Percentiles rank a stretch among this genome's conserved stretches.
Evolutionary conservation across 495 filamentous ascomycete genomes (phyloP).

Genomic region (Xylaria cubensis): DNA sequence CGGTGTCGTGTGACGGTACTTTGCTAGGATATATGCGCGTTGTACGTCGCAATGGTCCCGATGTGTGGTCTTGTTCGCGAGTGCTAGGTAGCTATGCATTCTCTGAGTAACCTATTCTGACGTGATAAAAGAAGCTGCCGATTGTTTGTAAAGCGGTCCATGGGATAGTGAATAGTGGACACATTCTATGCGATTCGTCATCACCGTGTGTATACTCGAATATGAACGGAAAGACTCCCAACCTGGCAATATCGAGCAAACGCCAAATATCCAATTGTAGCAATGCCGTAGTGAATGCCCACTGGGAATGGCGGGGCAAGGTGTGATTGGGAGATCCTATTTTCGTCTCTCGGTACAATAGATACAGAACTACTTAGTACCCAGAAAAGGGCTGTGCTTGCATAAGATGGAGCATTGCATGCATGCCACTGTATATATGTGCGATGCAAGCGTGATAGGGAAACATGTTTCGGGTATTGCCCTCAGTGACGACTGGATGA

Average conservation of each 20-base stretch:
- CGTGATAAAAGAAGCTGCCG: background rate
- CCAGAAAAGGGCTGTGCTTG: conserved; percentile 1
- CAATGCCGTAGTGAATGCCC: background rate
- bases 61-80: background rate
- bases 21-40: background rate
- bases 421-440: background rate
- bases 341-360: background rate
- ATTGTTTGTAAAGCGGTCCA: background rate
- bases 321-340: background rate
- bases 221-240: background rate
- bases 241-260: background rate
- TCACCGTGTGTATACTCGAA: background rate
- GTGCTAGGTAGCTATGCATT: background rate
- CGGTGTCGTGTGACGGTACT: background rate
- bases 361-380: background rate
- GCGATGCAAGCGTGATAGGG: background rate
- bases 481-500: background rate
- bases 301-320: background rate
- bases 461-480: background rate
- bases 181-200: background rate
- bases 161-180: background rate
- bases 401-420: background rate
- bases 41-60: background rate
- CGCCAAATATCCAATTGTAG: background rate
- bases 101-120: background rate